phyloP scores from a whole-genome alignment of 148 eudicot genomes.

The Linanthus parryae region DNA sequence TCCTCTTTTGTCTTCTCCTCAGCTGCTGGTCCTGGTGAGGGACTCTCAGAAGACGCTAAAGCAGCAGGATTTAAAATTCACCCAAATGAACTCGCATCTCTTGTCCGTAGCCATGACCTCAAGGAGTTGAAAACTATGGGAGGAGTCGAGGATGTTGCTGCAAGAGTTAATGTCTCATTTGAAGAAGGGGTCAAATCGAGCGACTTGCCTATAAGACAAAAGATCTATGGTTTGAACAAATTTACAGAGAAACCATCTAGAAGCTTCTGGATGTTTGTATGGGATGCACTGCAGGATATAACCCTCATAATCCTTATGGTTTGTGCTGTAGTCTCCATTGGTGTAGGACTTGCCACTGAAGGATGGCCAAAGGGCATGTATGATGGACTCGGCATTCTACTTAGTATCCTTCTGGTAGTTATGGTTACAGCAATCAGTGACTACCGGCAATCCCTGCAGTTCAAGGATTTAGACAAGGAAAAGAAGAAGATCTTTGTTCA shows the following conservation, averaged over 20 bases:
- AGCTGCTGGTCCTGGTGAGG: conserved; percentile 42
- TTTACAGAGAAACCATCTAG: conserved; percentile 79
- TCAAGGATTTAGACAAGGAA: conserved; percentile 78
- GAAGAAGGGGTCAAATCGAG: conserved; percentile 50
- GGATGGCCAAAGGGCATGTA: conserved; percentile 86
- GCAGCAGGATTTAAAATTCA: conserved; percentile 55
- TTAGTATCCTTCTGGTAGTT: conserved; percentile 73
- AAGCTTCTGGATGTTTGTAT: conserved; percentile 76
- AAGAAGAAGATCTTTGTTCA: conserved; percentile 79
- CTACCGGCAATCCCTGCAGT: conserved; percentile 84
- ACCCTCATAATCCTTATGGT: conserved; percentile 80
- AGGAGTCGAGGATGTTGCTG: conserved; percentile 58
- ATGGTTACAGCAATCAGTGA: conserved; percentile 84
- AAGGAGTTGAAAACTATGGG: conserved; percentile 38
- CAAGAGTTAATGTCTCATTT: conserved; percentile 44
- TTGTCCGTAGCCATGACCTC: conserved; percentile 52
- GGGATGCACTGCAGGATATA: conserved; percentile 92
- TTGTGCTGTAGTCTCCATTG: conserved; percentile 88
- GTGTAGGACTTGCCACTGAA: conserved; percentile 79
- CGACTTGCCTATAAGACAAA: conserved; percentile 46
- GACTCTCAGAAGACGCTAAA: conserved; percentile 52
- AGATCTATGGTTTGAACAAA: conserved; percentile 56
- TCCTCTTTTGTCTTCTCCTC: conserved; percentile 13
- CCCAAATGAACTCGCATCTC: conserved; percentile 70
- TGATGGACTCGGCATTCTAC: conserved; percentile 78